Base-by-base conservation (phyloP, 805 yeast genomes). In the Scheffersomyces ergatensis region DNA sequence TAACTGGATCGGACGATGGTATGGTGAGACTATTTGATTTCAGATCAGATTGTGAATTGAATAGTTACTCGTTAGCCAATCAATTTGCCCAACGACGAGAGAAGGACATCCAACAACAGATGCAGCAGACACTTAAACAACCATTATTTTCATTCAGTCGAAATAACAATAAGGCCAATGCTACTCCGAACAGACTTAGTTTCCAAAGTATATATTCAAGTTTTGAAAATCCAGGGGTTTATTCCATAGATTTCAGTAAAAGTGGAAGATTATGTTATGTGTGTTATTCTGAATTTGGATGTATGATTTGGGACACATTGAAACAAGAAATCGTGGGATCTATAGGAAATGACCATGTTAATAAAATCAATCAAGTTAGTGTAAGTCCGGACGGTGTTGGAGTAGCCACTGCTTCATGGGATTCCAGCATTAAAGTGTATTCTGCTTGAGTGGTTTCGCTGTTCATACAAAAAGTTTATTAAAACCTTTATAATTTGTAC, bases 321-420 rank as follows among this genome's bases (percentile, higher is more conserved):
- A 79, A 77, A 42, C 80, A 79, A 12, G 80, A 78, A 40, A 63
- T 84, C 13, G 77, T 87, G 5, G 89, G 88, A 0, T 67, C 75
- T 15, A 55, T 88, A 38, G 82, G 80, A 21, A 51, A 47, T 16
- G 60, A 53, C 5, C 58, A 55, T 37, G 54, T 65, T 9, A 79
- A 78, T 46, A 70, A 82, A 35, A 74, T 85, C 8, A 78, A 81
- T 37, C 78, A 79, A 49, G 83, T 89, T 2, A 65, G 70, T 29
- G 74, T 82, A 1, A 77, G 89, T 47, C 82, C 82, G 0, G 87
- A 88, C 60, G 96, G 97, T 0, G 55, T 77, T 17, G 89, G 84
- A 0, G 72, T 89, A 8, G 81, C 83, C 41, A 85, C 96, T 2
- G 83, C 86, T 1, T 83, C 92, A 1, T 83, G 95, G 85, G 96